Base-by-base conservation (phyloP, 768 basidiomycete species). In the Pleurotus eryngii region DNA sequence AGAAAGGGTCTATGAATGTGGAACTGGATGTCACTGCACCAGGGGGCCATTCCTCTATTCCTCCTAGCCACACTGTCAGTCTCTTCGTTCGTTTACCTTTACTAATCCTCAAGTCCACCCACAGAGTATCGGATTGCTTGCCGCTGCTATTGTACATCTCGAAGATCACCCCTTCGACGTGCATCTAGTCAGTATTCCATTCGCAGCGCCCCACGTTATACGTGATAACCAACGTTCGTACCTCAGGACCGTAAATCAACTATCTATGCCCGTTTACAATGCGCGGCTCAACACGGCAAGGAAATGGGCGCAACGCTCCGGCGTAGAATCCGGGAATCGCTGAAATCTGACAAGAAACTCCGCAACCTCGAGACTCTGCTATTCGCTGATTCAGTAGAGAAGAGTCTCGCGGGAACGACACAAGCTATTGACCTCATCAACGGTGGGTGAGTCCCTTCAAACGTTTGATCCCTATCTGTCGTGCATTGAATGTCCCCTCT, bases 11-110 rank as follows among this genome's bases (percentile, higher is more conserved):
- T 56, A 46, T 86, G 11, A 77, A 90, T 64, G 79, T 85, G 14
- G 73, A 70, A 38, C 73, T 93, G 17, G 79, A 85, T 57, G 83
- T 95, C 5, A 71, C 78, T 9, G 75, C 86, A 0, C 76, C 85
- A 0, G 93, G 94, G 4, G 94, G 94, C 0, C 95, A 95, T 69
- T 94, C 92, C 0, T 90, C 87, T 63, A 73, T 93, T 14, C 95
- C 95, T 14, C 90, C 90, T 12, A 64, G 72, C 2, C 92, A 97
- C 61, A 96, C 93, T 1, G 89, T 84, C 66, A 63, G 76, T 60
- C 3, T 26, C 26, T 8, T 14, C 24, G 7, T 18, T 40, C 4
- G 3, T 18, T 17, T 12, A 17, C 2, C 24, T 12, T 26, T 49
- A 18, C 17, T n/a, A n/a, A 0, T 22, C 39, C 35, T 17, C 49